phyloP scores from a whole-genome alignment of 345 rosid genomes.

The Eucalyptus paniculata region DNA sequence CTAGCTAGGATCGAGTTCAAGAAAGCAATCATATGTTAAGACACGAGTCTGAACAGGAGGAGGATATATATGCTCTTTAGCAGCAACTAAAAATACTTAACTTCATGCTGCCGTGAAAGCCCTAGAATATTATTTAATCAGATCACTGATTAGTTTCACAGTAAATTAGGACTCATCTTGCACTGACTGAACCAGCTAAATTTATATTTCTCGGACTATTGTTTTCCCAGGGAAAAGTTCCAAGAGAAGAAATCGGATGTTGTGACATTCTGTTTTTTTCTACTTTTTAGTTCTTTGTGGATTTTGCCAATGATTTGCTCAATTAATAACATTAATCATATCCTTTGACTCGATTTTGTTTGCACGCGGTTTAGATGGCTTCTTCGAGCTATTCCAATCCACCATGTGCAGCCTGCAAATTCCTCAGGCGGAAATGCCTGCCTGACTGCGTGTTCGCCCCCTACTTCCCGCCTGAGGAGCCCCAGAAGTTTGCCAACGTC shows the following conservation, averaged over 20 bases:
- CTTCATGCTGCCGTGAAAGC: neutral
- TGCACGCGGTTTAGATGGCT: slow-evolving; percentile 7
- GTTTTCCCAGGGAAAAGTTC: neutral
- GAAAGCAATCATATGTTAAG: neutral
- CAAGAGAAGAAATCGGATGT: neutral
- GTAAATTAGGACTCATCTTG: neutral
- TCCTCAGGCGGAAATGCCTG: slow-evolving; percentile 39
- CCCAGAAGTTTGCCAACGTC: slow-evolving; percentile 41
- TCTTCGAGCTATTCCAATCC: slow-evolving; percentile 42
- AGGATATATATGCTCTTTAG: neutral
- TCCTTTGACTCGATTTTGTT: neutral
- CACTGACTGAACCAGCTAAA: neutral
- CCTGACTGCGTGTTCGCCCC: slow-evolving; percentile 43
- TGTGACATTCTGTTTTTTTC: neutral
- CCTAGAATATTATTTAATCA: neutral
- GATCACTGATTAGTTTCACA: neutral
- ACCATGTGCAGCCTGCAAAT: slow-evolving; percentile 60
- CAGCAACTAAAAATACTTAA: neutral
- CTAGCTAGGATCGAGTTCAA: neutral
- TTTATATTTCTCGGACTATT: neutral
- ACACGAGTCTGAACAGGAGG: neutral
- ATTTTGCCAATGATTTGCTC: neutral
- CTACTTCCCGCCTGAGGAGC: slow-evolving; percentile 47
- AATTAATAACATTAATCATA: neutral
- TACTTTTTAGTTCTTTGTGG: neutral